Conservation (phyloP, 345 rosid genomes). For the Eucalyptus tenuipes region DNA sequence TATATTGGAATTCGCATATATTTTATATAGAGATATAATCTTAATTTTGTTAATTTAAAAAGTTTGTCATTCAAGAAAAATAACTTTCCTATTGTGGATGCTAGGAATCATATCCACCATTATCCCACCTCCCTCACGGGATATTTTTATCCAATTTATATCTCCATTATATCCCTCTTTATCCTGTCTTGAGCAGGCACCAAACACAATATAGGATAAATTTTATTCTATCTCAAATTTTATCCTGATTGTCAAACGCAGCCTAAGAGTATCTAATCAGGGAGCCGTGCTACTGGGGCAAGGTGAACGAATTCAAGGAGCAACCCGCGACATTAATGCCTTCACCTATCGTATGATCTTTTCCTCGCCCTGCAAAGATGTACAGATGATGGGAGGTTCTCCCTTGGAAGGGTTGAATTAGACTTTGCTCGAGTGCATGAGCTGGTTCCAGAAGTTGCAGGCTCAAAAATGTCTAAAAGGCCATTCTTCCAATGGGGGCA, state of each 20-base stretch:
- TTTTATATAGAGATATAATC: too few species aligned
- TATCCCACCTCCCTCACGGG: too few species aligned
- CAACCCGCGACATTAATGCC: constrained; percentile 1
- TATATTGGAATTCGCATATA: too few species aligned
- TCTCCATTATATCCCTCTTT: too few species aligned
- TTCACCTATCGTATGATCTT: not conserved
- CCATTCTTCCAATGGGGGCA: not conserved
- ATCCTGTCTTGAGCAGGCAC: fast-evolving
- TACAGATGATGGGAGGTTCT: not conserved
- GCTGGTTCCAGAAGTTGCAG: not conserved
- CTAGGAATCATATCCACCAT: too few species aligned
- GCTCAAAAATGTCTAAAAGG: not conserved
- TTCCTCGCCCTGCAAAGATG: not conserved
- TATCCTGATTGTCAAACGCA: fast-evolving
- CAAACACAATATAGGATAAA: too few species aligned
- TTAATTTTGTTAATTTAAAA: too few species aligned
- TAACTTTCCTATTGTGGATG: too few species aligned
- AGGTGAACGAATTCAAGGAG: constrained; percentile 15
- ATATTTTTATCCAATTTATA: too few species aligned
- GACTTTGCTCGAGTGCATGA: not conserved
- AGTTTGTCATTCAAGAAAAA: fast-evolving
- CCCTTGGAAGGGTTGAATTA: not conserved
- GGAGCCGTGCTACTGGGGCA: constrained; percentile 3
- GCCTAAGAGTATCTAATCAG: constrained; percentile 1
- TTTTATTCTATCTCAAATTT: too few species aligned